Evolutionary conservation across 176 grass and related monocot species (phyloP).

Genomic region (Leersia perrieri): DNA sequence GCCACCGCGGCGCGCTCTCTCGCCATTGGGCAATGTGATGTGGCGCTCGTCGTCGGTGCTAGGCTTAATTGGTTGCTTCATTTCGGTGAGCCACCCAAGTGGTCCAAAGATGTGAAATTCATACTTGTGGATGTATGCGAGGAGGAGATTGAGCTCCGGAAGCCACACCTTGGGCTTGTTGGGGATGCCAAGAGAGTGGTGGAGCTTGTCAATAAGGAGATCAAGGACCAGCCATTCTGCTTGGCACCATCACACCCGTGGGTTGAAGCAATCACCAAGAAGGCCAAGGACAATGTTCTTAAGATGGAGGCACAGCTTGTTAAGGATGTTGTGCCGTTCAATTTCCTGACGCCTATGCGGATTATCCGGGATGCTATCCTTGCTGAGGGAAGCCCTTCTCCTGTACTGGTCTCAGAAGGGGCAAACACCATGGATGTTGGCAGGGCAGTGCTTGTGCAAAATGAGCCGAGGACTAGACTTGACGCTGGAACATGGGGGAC

Average conservation of each 20-base stretch:
- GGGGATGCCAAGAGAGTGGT: constrained; percentile 70
- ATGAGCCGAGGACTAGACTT: constrained; percentile 85
- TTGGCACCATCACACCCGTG: constrained; percentile 70
- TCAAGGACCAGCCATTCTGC: constrained; percentile 90
- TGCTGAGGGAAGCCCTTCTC: constrained; percentile 67
- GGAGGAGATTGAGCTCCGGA: constrained; percentile 87
- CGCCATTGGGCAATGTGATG: constrained; percentile 75
- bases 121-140: constrained; percentile 71
- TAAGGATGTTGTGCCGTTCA: constrained; percentile 81
- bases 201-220: constrained; percentile 71
- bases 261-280: constrained; percentile 83
- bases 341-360: constrained; percentile 87
- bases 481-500: constrained; percentile 98
- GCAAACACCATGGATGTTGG: constrained; percentile 97
- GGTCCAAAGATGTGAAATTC: constrained; percentile 93
- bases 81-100: constrained; percentile 80
- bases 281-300: constrained; percentile 61
- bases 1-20: constrained; percentile 78
- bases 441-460: constrained; percentile 88
- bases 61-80: constrained; percentile 96
- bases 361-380: constrained; percentile 88
- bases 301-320: constrained; percentile 79
- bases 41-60: constrained; percentile 68
- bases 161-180: constrained; percentile 64
- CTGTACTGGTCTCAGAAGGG: constrained; percentile 75